These are phyloP conservation scores for Letharia lupina DNA, from an alignment of 495 filamentous ascomycete species.

Conservation along the genomic window DNA sequence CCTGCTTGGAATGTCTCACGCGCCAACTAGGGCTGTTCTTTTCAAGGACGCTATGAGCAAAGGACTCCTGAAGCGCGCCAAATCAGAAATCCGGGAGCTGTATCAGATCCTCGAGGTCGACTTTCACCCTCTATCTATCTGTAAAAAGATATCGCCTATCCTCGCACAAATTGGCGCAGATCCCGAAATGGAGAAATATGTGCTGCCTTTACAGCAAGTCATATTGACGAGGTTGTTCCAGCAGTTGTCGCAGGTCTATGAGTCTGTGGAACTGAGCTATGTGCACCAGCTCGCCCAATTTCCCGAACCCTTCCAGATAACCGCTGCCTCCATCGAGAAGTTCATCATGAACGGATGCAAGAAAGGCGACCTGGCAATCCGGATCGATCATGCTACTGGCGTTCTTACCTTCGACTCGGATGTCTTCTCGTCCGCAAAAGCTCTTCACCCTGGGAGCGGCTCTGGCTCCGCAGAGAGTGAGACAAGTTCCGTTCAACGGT, in stretches of 20 bases:
- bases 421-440: conserved; percentile 94
- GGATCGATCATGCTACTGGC: conserved; percentile 88
- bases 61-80: conserved; percentile 80
- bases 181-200: conserved; percentile 93
- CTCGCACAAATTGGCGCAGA: conserved; percentile 88
- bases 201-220: conserved; percentile 90
- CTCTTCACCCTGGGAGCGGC: conserved; percentile 73
- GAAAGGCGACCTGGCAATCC: conserved; percentile 95
- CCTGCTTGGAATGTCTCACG: conserved; percentile 81
- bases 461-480: conserved; percentile 87
- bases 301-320: conserved; percentile 93
- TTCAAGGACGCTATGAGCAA: conserved; percentile 96
- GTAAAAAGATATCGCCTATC: conserved; percentile 97
- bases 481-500: conserved; percentile 75
- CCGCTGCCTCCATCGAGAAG: conserved; percentile 87
- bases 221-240: conserved; percentile 97
- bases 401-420: conserved; percentile 96
- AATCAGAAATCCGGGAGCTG: conserved; percentile 87
- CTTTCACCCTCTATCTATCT: conserved; percentile 97
- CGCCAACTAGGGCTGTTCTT: conserved; percentile 79
- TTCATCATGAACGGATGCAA: conserved; percentile 99
- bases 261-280: conserved; percentile 90
- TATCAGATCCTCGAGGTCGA: conserved; percentile 99
- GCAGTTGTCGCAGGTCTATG: conserved; percentile 97
- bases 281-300: conserved; percentile 92